These are phyloP conservation scores for Trichoderma atrobrunneum DNA, from an alignment of 2,329 filamentous ascomycete genomes.

Conservation along the genomic window DNA sequence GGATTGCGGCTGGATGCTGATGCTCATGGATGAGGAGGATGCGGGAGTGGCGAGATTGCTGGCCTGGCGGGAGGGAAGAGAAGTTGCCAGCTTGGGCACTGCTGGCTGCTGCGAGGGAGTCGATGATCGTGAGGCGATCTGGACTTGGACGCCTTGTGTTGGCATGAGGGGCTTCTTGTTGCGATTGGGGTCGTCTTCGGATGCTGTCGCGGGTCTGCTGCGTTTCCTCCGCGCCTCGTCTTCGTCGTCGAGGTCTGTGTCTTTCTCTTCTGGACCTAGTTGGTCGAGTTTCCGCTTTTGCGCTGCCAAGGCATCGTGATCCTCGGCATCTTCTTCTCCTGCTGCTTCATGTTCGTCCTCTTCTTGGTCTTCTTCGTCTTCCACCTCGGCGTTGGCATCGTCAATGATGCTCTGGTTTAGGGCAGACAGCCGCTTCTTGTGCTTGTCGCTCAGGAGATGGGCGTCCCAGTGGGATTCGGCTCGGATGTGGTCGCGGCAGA, in stretches of 20 bases:
- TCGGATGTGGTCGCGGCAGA: conserved; percentile 64
- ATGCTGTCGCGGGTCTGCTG: conserved; percentile 39
- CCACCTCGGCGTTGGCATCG: not conserved
- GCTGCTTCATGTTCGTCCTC: not conserved
- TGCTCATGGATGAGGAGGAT: conserved; percentile 11
- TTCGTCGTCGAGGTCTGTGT: conserved; percentile 30
- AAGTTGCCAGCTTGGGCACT: conserved; percentile 18
- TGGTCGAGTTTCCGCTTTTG: conserved; percentile 38
- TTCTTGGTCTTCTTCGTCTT: not conserved
- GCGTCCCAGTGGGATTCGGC: conserved; percentile 65
- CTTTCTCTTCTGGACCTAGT: conserved; percentile 36
- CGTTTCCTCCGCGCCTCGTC: conserved; percentile 45
- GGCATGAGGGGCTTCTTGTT: conserved; percentile 52
- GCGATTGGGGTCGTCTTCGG: conserved; percentile 28
- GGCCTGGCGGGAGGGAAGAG: conserved; percentile 33
- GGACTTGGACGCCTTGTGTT: conserved; percentile 56
- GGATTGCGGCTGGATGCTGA: not conserved
- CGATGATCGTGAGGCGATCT: conserved; percentile 62
- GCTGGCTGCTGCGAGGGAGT: conserved; percentile 45
- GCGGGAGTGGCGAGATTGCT: conserved; percentile 22
- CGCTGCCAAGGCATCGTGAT: conserved; percentile 15
- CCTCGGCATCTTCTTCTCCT: conserved; percentile 15
- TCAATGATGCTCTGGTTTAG: conserved; percentile 17
- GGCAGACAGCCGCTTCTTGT: conserved; percentile 29
- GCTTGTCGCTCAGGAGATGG: conserved; percentile 52